phyloP scores from a whole-genome alignment of 1,284 basidiomycete genomes.

The Malassezia slooffiae region DNA sequence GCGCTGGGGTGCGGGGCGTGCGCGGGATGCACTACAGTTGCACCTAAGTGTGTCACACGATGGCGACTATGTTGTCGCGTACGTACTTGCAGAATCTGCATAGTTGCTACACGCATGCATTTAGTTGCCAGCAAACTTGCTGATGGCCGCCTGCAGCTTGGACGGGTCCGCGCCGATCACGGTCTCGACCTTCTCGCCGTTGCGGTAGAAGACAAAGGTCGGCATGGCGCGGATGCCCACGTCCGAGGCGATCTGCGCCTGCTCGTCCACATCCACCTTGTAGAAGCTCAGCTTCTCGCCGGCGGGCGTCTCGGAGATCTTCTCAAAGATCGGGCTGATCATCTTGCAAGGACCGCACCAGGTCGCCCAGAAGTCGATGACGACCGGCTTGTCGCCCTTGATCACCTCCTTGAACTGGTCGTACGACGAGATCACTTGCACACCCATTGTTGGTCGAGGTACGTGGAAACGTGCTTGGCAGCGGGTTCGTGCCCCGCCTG shows the following conservation, averaged over 20 bases:
- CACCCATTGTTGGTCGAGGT: slow-evolving; percentile 47
- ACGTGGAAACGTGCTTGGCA: no score
- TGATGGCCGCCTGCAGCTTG: slow-evolving; percentile 46
- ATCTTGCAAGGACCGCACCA: slow-evolving; percentile 56
- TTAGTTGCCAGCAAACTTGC: slow-evolving; percentile 14
- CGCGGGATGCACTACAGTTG: slow-evolving; percentile 17
- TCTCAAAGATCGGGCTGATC: slow-evolving; percentile 69
- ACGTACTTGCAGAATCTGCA: slow-evolving; percentile 56
- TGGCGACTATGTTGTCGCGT: slow-evolving; percentile 66
- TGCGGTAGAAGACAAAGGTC: slow-evolving; percentile 64
- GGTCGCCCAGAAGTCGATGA: slow-evolving; percentile 31
- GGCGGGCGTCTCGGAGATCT: slow-evolving; percentile 50
- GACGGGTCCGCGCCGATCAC: slow-evolving; percentile 57
- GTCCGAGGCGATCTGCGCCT: slow-evolving; percentile 53
- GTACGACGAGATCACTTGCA: slow-evolving; percentile 52
- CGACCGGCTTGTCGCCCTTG: slow-evolving; percentile 6
- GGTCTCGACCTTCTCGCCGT: slow-evolving; percentile 57
- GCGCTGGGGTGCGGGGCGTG: background rate
- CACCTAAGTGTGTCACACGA: slow-evolving; percentile 72
- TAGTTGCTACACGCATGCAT: background rate
- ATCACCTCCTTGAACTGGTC: slow-evolving; percentile 55
- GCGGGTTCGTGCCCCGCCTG: no score
- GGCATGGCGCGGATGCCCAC: slow-evolving; percentile 70
- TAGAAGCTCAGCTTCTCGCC: slow-evolving; percentile 55
- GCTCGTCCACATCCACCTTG: slow-evolving; percentile 56